Percentiles rank a stretch among this genome's conserved stretches.
These are phyloP conservation scores for Pseudodiploospora longispora DNA, from an alignment of 2,329 filamentous ascomycete species.

Conservation along the genomic window DNA sequence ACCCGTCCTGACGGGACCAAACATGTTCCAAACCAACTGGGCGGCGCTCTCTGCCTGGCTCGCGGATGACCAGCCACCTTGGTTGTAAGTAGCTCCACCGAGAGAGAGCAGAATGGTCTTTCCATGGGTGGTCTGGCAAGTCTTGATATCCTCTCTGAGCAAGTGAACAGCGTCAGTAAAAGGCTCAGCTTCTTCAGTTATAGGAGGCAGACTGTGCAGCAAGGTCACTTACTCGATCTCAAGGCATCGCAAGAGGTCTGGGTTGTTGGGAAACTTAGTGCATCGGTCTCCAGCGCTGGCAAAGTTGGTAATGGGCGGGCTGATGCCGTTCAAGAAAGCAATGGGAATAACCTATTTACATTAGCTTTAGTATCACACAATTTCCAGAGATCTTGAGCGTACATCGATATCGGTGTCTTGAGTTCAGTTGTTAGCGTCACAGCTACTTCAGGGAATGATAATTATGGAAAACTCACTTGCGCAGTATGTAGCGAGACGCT, in stretches of 20 bases:
- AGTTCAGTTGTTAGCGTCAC: constrained; percentile 1
- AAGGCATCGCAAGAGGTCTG: constrained; percentile 48
- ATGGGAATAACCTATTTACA: constrained; percentile 45
- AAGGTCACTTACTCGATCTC: constrained; percentile 50
- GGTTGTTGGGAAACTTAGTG: constrained; percentile 39
- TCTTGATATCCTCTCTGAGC: constrained; percentile 38
- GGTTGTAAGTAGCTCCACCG: constrained; percentile 61
- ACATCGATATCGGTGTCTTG: constrained; percentile 39
- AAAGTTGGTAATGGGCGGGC: constrained; percentile 51
- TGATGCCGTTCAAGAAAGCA: constrained; percentile 54
- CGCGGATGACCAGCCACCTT: constrained; percentile 54
- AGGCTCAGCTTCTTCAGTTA: background rate
- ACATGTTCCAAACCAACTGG: constrained; percentile 59
- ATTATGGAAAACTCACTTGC: constrained; percentile 34
- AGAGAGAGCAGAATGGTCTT: constrained; percentile 69
- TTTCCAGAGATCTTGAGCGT: constrained; percentile 11
- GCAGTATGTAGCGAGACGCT: constrained; percentile 51
- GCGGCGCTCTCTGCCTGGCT: constrained; percentile 47
- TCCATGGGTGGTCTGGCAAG: constrained; percentile 49
- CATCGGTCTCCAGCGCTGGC: constrained; percentile 55
- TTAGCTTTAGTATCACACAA: background rate
- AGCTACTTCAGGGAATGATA: background rate
- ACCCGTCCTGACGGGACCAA: constrained; percentile 46
- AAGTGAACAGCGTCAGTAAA: background rate
- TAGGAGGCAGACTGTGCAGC: background rate